Conservation (phyloP, 371 early-diverging fungal species). For the Gilbertella persicaria region DNA sequence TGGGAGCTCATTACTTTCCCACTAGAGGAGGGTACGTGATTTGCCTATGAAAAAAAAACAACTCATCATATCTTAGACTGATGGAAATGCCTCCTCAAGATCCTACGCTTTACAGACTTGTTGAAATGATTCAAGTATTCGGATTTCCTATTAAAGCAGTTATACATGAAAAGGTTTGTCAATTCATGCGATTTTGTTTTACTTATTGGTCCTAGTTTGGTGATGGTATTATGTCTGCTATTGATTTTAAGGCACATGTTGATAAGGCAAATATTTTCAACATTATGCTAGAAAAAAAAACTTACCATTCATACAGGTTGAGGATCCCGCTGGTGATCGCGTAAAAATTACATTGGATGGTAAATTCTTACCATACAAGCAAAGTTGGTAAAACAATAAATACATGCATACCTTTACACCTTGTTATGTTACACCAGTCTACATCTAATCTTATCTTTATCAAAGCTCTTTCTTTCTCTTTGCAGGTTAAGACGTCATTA, state of each 20-base stretch:
- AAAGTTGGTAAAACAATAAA: slow-evolving; percentile 6
- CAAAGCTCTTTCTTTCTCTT: too few species aligned
- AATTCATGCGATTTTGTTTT: not conserved
- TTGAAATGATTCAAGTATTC: slow-evolving; percentile 59
- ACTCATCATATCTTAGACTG: slow-evolving; percentile 26
- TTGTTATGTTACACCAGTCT: too few species aligned
- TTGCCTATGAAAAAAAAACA: not conserved
- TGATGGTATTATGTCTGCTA: slow-evolving; percentile 69
- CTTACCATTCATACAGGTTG: slow-evolving; percentile 29
- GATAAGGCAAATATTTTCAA: slow-evolving; percentile 47
- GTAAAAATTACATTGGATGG: slow-evolving; percentile 57
- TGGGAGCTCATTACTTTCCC: slow-evolving; percentile 56
- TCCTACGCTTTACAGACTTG: slow-evolving; percentile 57
- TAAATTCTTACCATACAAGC: slow-evolving; percentile 56
- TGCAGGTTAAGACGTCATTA: too few species aligned
- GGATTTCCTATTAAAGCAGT: slow-evolving; percentile 56
- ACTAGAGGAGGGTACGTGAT: slow-evolving; percentile 50
- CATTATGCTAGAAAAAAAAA: not conserved
- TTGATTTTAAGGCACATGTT: slow-evolving; percentile 61
- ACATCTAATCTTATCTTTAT: too few species aligned
- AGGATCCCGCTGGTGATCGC: slow-evolving; percentile 50
- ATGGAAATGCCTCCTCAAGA: slow-evolving; percentile 52
- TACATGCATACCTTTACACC: too few species aligned
- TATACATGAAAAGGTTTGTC: slow-evolving; percentile 54
- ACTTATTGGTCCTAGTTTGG: slow-evolving; percentile 38